A percentile compares a stretch with the other conserved stretches of the same genome.
Conservation (phyloP, 2,329 filamentous ascomycete species). For the Akanthomyces uredinophilus region DNA sequence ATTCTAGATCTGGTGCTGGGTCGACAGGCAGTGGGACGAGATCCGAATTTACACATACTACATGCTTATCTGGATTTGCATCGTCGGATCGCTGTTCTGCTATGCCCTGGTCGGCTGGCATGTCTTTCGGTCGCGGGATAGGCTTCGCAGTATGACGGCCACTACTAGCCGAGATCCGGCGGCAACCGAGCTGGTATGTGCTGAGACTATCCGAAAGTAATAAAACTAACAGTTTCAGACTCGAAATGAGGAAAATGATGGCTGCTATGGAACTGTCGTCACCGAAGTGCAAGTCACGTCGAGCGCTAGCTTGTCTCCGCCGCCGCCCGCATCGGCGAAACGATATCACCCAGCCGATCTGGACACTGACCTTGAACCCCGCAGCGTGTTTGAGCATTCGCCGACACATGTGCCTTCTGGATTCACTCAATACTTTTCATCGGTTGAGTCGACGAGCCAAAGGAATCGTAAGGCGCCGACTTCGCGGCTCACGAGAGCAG, state of each 20-base stretch:
- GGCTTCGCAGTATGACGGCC: slow-evolving; percentile 46
- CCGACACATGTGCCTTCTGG: slow-evolving; percentile 17
- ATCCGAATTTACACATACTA: slow-evolving; percentile 59
- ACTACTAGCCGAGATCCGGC: slow-evolving; percentile 27
- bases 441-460: slow-evolving; percentile 24
- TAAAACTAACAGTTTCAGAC: background rate
- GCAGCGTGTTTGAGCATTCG: slow-evolving; percentile 6
- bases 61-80: slow-evolving; percentile 57
- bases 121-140: slow-evolving; percentile 54
- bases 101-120: slow-evolving; percentile 55
- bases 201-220: too few relatives aligned
- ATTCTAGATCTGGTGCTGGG: slow-evolving; percentile 57
- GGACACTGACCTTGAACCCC: background rate
- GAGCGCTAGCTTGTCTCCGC: background rate
- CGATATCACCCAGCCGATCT: background rate
- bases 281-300: slow-evolving; percentile 40
- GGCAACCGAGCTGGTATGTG: slow-evolving; percentile 30
- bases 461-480: slow-evolving; percentile 11
- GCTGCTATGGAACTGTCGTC: slow-evolving; percentile 46
- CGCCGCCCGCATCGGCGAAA: background rate
- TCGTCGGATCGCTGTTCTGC: slow-evolving; percentile 48
- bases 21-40: slow-evolving; percentile 47
- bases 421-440: slow-evolving; percentile 30
- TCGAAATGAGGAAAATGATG: slow-evolving; percentile 23
- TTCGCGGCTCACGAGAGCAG: slow-evolving; percentile 22